phyloP scores from a whole-genome alignment of 805 yeast genomes.

The Wickerhamiella azymoides region DNA sequence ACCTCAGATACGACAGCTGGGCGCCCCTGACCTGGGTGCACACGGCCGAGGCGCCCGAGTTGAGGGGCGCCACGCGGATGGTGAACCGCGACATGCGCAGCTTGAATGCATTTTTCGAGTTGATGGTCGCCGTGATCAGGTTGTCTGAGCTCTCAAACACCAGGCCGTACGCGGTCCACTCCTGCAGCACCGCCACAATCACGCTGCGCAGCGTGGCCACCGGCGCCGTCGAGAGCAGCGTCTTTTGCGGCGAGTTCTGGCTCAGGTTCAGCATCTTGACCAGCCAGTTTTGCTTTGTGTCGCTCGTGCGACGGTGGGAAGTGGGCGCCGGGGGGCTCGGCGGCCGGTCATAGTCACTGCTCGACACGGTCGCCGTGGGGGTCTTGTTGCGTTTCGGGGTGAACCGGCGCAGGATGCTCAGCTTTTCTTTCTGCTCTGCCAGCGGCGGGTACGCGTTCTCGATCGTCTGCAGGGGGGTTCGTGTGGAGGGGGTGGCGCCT shows the following conservation, averaged over 20 bases:
- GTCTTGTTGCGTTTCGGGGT: conserved; percentile 6
- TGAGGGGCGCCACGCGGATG: conserved; percentile 15
- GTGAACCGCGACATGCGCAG: conserved; percentile 23
- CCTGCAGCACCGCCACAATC: conserved; percentile 22
- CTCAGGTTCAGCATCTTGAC: conserved; percentile 21
- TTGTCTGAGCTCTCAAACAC: conserved; percentile 20
- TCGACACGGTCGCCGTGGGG: conserved; percentile 1
- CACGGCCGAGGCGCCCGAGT: conserved; percentile 17
- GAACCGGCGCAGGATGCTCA: conserved; percentile 10
- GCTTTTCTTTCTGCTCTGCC: conserved; percentile 3
- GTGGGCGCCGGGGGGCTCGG: not conserved
- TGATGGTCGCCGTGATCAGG: conserved; percentile 23
- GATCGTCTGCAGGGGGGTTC: not conserved
- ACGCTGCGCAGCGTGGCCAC: conserved; percentile 21
- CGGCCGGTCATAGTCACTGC: not conserved
- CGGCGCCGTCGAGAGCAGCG: conserved; percentile 20
- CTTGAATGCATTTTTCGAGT: conserved; percentile 24
- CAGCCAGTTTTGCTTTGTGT: conserved; percentile 27
- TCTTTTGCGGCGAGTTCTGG: conserved; percentile 13
- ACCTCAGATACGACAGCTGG: conserved; percentile 19
- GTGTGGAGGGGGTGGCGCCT: not conserved
- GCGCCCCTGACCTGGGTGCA: conserved; percentile 22
- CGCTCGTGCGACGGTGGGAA: no score
- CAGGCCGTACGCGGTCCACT: conserved; percentile 29
- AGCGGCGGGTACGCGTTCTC: conserved; percentile 9